These are phyloP conservation scores for Pterocarpus macrocarpus DNA, from an alignment of 306 rosid species.

Conservation along the genomic window DNA sequence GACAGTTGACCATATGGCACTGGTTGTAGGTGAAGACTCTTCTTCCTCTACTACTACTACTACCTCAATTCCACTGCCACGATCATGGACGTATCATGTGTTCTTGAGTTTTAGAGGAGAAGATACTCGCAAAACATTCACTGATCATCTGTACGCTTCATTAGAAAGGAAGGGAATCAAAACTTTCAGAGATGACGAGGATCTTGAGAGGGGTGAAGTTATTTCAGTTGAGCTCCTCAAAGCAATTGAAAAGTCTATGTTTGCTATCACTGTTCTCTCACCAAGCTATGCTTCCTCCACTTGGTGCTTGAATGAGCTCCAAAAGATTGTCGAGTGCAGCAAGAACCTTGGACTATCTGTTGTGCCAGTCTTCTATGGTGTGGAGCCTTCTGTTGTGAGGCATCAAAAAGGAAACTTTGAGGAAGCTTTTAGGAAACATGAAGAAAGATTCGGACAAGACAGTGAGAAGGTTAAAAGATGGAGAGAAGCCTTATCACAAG, in stretches of 20 bases:
- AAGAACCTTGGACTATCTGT: not conserved
- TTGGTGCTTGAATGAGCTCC: not conserved
- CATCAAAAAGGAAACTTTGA: not conserved
- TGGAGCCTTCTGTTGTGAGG: not conserved
- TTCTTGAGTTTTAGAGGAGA: slow-evolving; percentile 19
- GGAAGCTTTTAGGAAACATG: not conserved
- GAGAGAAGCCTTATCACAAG: not conserved
- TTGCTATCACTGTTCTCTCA: not conserved
- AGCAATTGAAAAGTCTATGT: not conserved
- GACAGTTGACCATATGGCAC: not conserved
- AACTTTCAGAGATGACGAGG: not conserved
- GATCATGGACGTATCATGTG: not conserved
- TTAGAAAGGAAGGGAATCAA: not conserved
- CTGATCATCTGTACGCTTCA: not conserved
- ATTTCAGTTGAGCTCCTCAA: not conserved
- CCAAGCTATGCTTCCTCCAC: not conserved
- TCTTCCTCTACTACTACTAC: not conserved
- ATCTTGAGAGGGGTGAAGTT: not conserved
- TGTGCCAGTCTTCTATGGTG: not conserved
- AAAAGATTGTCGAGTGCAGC: not conserved
- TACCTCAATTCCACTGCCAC: not conserved
- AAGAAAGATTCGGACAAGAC: not conserved
- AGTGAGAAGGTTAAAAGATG: not conserved
- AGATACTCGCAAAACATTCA: slow-evolving; percentile 3
- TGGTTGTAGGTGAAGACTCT: not conserved